Evolutionary conservation across 129 eudicot species (phyloP).

Genomic region (Tagetes erecta): DNA sequence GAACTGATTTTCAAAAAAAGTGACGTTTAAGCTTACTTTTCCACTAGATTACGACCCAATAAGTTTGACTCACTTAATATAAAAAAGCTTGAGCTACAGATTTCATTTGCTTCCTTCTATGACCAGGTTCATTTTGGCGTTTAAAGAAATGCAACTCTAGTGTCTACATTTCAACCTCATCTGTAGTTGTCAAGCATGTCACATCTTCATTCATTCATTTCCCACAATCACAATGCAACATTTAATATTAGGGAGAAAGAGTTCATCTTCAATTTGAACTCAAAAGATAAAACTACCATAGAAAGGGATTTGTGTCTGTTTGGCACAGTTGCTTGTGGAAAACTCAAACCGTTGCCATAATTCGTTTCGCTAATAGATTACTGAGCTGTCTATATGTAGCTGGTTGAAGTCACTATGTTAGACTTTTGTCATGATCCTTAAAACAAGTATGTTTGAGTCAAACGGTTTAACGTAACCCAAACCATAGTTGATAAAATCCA

Average conservation of each 20-base stretch:
- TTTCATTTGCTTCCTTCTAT: conserved; percentile 15
- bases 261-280: conserved; percentile 1
- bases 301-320: neutral
- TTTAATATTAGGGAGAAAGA: neutral
- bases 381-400: neutral
- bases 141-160: neutral
- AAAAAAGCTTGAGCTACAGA: conserved; percentile 1
- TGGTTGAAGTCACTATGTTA: neutral
- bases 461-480: neutral
- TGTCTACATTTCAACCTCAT: neutral
- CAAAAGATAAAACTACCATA: neutral
- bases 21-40: neutral
- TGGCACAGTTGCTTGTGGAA: neutral
- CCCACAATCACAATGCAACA: neutral
- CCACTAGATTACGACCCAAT: neutral
- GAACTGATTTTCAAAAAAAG: neutral
- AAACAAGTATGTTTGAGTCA: neutral
- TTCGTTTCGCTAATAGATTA: neutral
- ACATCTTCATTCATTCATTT: conserved; percentile 6
- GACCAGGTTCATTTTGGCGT: conserved; percentile 16
- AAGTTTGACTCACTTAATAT: neutral
- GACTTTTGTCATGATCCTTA: neutral
- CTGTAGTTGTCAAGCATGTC: conserved; percentile 16
- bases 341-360: neutral
- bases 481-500: neutral